Evolutionary conservation across 495 filamentous ascomycete genomes (phyloP), one percentile per base, ranked within the genome.

Genomic region (Platismatia glauca): DNA sequence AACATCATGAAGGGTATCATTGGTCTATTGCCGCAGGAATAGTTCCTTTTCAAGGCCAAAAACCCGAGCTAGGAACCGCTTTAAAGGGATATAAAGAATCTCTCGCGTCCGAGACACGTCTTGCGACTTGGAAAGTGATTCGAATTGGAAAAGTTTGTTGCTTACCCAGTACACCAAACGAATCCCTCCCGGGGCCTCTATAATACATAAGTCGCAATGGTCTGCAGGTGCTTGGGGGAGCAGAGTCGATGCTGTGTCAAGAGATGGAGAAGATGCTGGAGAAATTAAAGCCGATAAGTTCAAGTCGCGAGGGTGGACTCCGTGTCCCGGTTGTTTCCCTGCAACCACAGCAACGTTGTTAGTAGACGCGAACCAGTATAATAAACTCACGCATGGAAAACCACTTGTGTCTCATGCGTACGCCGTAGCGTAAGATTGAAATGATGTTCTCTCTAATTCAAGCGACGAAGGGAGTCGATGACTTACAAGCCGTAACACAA

Each of bases 111-210:
- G 41, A 43, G 12, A 43, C 41, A 5, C 7, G 41, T 43, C 15
- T 46, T 46, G 43, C 43, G 7, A 48, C n/a, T 24, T 24, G 44
- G 5, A 24, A 22, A 48, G 9, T 22, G 22, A 2, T 48, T 24
- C 44, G 41, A 44, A 44, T 7, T 0, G 41, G 20, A 44, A 44
- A 7, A 12, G 7, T 7, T 22, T 4, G 1, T 44, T 44, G 22
- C 41, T 2, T 44, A 44, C 46, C 57, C 57, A 65, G 24, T 60
- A 65, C 20, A 65, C 43, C 18, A 65, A 29, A 43, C 43, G 63
- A 34, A 65, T 52, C 4, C 63, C 63, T 34, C 63, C 63, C 0
- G 63, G 35, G 35, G 63, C 63, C 43, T 65, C 63, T 60, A 65
- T 65, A 29, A 58, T 53, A 39, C 63, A 65, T 24, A 57, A 15